Evolutionary conservation across 257 asterid species (phyloP).

Genomic region (Ilex asprella): DNA sequence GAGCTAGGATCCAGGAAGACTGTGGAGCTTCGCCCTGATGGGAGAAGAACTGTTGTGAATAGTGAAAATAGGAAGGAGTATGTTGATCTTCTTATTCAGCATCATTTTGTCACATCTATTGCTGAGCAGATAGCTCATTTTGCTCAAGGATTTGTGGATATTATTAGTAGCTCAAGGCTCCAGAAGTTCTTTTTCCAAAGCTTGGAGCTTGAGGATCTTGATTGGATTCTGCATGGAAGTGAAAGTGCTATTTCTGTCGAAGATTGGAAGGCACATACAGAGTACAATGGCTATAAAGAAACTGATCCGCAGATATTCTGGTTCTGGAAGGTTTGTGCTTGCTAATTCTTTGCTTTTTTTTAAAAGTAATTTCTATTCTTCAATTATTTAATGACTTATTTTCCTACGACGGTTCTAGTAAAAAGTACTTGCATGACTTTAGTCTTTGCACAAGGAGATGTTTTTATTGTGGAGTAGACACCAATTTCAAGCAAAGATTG

Average conservation of each 20-base stretch:
- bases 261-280: slow-evolving; percentile 93
- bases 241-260: slow-evolving; percentile 70
- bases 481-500: no score
- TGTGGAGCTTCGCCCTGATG: slow-evolving; percentile 69
- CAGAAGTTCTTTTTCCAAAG: slow-evolving; percentile 57
- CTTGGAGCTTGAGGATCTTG: slow-evolving; percentile 75
- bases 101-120: slow-evolving; percentile 61
- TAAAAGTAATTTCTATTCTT: not conserved
- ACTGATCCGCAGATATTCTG: slow-evolving; percentile 76
- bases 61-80: slow-evolving; percentile 70
- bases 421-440: no score
- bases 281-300: slow-evolving; percentile 65
- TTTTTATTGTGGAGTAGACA: no score
- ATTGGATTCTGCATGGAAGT: slow-evolving; percentile 77
- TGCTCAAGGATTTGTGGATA: slow-evolving; percentile 66
- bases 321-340: slow-evolving; percentile 88
- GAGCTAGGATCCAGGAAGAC: slow-evolving; percentile 75
- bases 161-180: slow-evolving; percentile 31
- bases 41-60: slow-evolving; percentile 53
- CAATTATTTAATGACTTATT: not conserved
- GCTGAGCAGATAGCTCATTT: slow-evolving; percentile 62
- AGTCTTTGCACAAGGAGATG: no score
- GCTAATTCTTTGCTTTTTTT: not conserved
- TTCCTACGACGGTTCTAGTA: not conserved
- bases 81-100: slow-evolving; percentile 67